Evolutionary conservation across 495 filamentous ascomycete species (phyloP).

Genomic region (Hypomontagnella monticulosa): DNA sequence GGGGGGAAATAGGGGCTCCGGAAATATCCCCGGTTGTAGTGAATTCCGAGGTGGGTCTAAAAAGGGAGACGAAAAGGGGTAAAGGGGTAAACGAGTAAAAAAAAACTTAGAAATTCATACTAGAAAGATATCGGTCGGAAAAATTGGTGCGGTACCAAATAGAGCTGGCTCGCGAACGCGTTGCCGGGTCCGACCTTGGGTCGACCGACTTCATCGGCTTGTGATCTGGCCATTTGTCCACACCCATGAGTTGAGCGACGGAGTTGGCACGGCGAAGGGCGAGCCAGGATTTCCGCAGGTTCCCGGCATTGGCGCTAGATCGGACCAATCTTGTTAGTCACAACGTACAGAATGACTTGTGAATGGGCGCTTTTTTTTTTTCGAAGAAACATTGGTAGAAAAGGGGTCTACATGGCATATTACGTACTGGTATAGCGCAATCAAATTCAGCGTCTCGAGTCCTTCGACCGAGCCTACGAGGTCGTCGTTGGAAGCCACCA

Average conservation of each 20-base stretch:
- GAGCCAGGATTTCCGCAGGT: constrained; percentile 58
- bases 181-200: constrained; percentile 28
- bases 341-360: background rate
- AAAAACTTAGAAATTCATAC: no score
- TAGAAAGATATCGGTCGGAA: constrained; percentile 46
- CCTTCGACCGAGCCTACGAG: constrained; percentile 58
- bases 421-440: constrained; percentile 50
- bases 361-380: background rate
- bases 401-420: background rate
- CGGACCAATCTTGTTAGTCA: background rate
- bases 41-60: no score
- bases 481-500: constrained; percentile 61
- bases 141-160: constrained; percentile 51
- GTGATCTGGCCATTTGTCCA: constrained; percentile 43
- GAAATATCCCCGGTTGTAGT: no score
- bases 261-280: constrained; percentile 52
- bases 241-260: constrained; percentile 57
- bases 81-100: no score
- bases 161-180: constrained; percentile 31
- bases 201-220: constrained; percentile 48
- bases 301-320: constrained; percentile 51
- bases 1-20: no score
- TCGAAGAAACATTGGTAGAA: background rate
- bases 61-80: no score
- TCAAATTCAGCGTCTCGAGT: constrained; percentile 52